phyloP scores from a whole-genome alignment of 768 basidiomycete species.

The Hygrocybe punicea region DNA sequence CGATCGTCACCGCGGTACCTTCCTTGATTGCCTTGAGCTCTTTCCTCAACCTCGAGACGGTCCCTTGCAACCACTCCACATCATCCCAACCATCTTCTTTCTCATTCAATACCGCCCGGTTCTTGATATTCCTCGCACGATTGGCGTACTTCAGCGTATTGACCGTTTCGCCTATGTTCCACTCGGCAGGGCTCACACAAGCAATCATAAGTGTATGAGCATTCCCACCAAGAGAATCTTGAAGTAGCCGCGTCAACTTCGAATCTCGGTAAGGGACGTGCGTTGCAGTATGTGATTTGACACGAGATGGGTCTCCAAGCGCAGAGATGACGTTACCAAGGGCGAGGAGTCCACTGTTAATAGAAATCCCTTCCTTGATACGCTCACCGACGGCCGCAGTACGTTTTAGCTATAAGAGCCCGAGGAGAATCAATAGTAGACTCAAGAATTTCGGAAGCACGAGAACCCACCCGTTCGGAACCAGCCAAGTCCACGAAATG shows the following conservation, averaged over 20 bases:
- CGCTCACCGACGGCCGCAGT: constrained; percentile 95
- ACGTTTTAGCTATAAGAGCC: constrained; percentile 70
- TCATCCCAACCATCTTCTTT: constrained; percentile 99
- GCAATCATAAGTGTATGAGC: constrained; percentile 99
- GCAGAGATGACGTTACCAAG: constrained; percentile 98
- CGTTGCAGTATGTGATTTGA: constrained; percentile 76
- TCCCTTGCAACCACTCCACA: constrained; percentile 90
- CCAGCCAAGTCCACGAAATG: constrained; percentile 98
- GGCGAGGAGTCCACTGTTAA: constrained; percentile 94
- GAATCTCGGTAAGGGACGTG: constrained; percentile 98
- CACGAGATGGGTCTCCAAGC: constrained; percentile 87
- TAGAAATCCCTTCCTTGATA: constrained; percentile 98
- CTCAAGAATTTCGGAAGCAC: constrained; percentile 3
- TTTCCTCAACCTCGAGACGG: constrained; percentile 78
- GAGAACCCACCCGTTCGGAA: constrained; percentile 77
- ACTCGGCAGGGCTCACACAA: constrained; percentile 94
- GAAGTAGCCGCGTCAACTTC: constrained; percentile 91
- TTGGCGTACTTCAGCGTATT: constrained; percentile 97
- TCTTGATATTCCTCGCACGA: constrained; percentile 96
- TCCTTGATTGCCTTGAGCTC: constrained; percentile 82
- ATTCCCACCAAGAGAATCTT: constrained; percentile 97
- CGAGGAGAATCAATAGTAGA: constrained; percentile 16
- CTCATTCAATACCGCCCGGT: constrained; percentile 86
- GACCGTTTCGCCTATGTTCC: constrained; percentile 90
- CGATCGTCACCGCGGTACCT: constrained; percentile 40